Evolutionary conservation across 164 flowering plant genomes (phyloP), one percentile per base, ranked within the genome.

Genomic region (Akebia trifoliata): DNA sequence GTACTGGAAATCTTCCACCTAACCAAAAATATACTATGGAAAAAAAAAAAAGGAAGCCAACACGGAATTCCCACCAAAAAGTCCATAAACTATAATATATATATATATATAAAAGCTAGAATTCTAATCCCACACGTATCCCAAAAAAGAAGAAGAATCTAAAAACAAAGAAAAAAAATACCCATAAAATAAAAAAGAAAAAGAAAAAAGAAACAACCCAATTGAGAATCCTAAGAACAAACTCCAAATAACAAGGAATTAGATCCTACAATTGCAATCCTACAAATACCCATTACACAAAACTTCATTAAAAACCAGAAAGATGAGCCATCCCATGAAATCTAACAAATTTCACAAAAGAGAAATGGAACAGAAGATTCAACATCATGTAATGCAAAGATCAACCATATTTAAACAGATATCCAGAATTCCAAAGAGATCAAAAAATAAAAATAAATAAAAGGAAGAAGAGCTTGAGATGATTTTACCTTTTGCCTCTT

Each of bases 401-500:
- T 11, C 26, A n/a, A n/a, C n/a, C n/a, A n/a, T n/a, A n/a, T n/a
- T n/a, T n/a, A 28, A 49, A 7, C 4, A 39, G 43, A 39, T 39
- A 14, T 39, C 1, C 3, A 39, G 15, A 17, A 1, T 2, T n/a
- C n/a, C n/a, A n/a, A n/a, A n/a, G n/a, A n/a, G n/a, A n/a, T n/a
- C n/a, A n/a, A n/a, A n/a, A n/a, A n/a, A n/a, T n/a, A n/a, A n/a
- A n/a, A n/a, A n/a, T n/a, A n/a, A n/a, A 22, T 12, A 31, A 29
- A 3, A 34, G 50, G 8, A 15, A 10, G 29, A 2, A 12, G 1
- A 8, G 15, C 28, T 18, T 46, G 3, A 46, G 15, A 12, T 35
- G 18, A 14, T 37, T 21, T 9, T 50, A 67, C 66, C 62, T 3
- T 67, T 61, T 35, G 65, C 62, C 37, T 67, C 65, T 50, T 67